A percentile compares a stretch with the other conserved stretches of the same genome.
Evolutionary conservation across 768 basidiomycete genomes (phyloP).

Genomic region (Daedaleopsis nitida): DNA sequence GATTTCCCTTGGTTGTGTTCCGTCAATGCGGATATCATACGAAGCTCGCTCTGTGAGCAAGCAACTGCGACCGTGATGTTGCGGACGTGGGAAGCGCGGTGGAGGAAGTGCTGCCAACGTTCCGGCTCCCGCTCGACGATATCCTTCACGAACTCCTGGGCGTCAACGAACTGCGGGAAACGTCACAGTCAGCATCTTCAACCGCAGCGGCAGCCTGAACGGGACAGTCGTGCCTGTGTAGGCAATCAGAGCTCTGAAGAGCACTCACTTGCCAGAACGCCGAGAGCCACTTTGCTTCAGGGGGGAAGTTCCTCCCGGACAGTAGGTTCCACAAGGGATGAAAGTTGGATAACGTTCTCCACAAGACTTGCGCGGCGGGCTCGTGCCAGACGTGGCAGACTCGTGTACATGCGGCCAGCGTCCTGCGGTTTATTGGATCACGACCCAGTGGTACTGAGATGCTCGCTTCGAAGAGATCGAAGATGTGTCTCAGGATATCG

Average conservation of each 20-base stretch:
- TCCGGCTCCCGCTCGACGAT: neutral
- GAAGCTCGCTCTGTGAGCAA: slow-evolving; percentile 3
- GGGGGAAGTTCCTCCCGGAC: slow-evolving; percentile 3
- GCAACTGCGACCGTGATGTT: slow-evolving; percentile 1
- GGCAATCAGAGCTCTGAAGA: neutral
- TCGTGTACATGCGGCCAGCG: slow-evolving; percentile 8
- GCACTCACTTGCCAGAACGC: slow-evolving; percentile 8
- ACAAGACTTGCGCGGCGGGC: slow-evolving; percentile 8
- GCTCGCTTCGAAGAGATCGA: neutral
- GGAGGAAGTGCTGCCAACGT: slow-evolving; percentile 9
- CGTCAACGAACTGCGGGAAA: slow-evolving; percentile 1
- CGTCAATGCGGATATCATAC: slow-evolving; percentile 5
- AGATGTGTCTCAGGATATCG: slow-evolving; percentile 7
- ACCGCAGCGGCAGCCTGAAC: neutral
- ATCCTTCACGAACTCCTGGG: slow-evolving; percentile 10
- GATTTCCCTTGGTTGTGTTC: slow-evolving; percentile 6
- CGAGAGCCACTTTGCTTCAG: neutral
- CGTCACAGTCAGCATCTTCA: neutral
- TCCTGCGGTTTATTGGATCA: neutral
- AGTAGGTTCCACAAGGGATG: slow-evolving; percentile 13
- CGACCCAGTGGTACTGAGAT: too few relatives aligned
- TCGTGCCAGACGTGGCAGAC: slow-evolving; percentile 9
- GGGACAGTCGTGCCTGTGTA: neutral
- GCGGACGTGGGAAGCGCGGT: slow-evolving; percentile 9
- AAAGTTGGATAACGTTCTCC: slow-evolving; percentile 6